phyloP scores from a whole-genome alignment of 2,329 filamentous ascomycete genomes.

The Daldinia sp. region DNA sequence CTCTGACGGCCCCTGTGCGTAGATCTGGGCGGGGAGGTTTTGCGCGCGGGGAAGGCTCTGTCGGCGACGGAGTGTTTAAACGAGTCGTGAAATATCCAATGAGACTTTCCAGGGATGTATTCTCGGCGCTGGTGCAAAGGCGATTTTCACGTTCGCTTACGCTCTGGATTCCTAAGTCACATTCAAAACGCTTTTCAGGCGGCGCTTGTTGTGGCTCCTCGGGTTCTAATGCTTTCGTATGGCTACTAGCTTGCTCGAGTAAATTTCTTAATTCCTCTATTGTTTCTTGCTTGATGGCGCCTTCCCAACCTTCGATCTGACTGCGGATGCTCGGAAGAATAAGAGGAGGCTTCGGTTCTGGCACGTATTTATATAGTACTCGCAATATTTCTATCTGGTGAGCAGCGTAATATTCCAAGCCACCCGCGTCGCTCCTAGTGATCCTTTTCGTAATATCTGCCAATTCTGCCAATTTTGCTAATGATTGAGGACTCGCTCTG shows the following conservation, averaged over 20 bases:
- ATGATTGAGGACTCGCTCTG: no score
- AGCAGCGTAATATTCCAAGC: neutral
- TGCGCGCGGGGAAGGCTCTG: neutral
- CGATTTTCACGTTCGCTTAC: neutral
- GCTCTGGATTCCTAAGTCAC: no score
- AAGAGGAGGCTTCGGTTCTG: no score
- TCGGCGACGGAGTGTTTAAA: neutral
- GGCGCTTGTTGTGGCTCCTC: neutral
- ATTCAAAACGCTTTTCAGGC: neutral
- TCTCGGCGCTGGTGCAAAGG: neutral
- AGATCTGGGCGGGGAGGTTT: neutral
- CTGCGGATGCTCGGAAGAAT: neutral
- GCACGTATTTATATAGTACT: neutral
- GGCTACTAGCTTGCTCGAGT: neutral
- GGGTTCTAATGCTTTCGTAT: neutral
- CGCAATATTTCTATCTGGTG: neutral
- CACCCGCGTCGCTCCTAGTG: neutral
- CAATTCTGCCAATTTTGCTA: neutral
- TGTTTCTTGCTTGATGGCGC: neutral
- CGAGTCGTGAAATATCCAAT: neutral
- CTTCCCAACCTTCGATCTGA: neutral
- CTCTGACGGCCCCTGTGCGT: neutral
- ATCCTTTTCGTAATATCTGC: neutral
- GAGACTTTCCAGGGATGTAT: neutral
- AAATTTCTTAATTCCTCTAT: neutral